These are phyloP conservation scores for Melampsora americana DNA, from an alignment of 1,284 basidiomycete species.

Conservation along the genomic window DNA sequence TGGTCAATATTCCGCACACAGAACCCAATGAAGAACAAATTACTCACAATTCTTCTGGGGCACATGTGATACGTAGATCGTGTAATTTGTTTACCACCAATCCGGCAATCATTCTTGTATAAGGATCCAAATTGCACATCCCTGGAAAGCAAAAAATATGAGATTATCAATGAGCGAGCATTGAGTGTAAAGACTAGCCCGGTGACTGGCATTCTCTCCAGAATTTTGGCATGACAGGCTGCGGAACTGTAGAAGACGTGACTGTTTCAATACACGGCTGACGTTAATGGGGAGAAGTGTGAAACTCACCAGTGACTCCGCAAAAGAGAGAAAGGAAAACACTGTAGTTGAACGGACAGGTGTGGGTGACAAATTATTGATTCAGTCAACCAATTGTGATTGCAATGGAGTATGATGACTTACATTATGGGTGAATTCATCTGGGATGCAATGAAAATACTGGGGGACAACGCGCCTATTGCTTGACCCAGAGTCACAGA, in stretches of 20 bases:
- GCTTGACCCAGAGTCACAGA: background rate
- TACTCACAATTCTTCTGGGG: conserved; percentile 65
- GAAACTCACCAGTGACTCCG: conserved; percentile 45
- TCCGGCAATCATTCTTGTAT: conserved; percentile 54
- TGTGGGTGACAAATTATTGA: background rate
- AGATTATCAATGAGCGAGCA: conserved; percentile 63
- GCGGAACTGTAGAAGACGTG: conserved; percentile 37
- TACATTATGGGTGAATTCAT: background rate
- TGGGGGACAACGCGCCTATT: background rate
- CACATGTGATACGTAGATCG: conserved; percentile 68
- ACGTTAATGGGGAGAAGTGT: too few species aligned
- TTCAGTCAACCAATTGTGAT: background rate
- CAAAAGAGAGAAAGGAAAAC: conserved; percentile 39
- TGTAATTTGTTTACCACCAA: conserved; percentile 78
- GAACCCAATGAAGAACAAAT: conserved; percentile 74
- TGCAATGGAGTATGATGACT: background rate
- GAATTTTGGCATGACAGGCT: conserved; percentile 64
- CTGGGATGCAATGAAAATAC: conserved; percentile 7
- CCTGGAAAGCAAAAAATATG: conserved; percentile 57
- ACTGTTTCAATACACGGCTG: too few species aligned
- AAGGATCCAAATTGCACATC: conserved; percentile 44
- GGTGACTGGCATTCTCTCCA: conserved; percentile 72
- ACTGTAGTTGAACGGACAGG: background rate
- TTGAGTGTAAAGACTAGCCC: background rate
- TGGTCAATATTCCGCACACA: conserved; percentile 63